phyloP scores from a whole-genome alignment of 2,329 filamentous ascomycete species.

The Albifimbria verrucaria region DNA sequence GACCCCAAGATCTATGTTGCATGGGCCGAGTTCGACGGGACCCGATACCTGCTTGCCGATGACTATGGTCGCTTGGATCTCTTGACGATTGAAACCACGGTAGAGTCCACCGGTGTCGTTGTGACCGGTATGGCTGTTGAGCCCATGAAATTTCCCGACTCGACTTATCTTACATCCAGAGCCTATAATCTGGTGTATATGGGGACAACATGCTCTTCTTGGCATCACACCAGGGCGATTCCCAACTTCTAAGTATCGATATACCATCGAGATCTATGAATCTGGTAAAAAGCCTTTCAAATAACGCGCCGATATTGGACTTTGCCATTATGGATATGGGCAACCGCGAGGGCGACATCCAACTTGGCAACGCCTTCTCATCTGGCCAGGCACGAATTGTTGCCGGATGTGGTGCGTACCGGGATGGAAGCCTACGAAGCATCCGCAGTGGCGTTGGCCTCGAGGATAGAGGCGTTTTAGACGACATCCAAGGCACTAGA shows the following conservation, averaged over 20 bases:
- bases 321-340: constrained; percentile 97
- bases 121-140: constrained; percentile 72
- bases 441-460: constrained; percentile 92
- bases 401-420: constrained; percentile 85
- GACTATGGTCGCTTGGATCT: constrained; percentile 85
- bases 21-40: constrained; percentile 81
- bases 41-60: constrained; percentile 83
- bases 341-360: constrained; percentile 72
- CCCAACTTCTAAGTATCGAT: constrained; percentile 69
- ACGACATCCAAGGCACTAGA: constrained; percentile 71
- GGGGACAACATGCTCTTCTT: constrained; percentile 73
- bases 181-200: constrained; percentile 79
- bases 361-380: constrained; percentile 81
- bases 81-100: constrained; percentile 69
- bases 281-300: constrained; percentile 65
- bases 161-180: constrained; percentile 56
- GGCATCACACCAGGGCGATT: constrained; percentile 90
- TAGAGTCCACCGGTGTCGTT: constrained; percentile 61
- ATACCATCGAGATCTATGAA: constrained; percentile 45
- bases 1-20: constrained; percentile 86
- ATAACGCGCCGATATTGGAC: constrained; percentile 88
- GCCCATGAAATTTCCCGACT: constrained; percentile 25
- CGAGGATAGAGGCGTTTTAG: constrained; percentile 79
- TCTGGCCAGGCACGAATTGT: constrained; percentile 93
- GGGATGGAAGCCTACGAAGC: constrained; percentile 83